These are phyloP conservation scores for Cytospora schulzeri DNA, from an alignment of 2,329 filamentous ascomycete species.

Conservation along the genomic window DNA sequence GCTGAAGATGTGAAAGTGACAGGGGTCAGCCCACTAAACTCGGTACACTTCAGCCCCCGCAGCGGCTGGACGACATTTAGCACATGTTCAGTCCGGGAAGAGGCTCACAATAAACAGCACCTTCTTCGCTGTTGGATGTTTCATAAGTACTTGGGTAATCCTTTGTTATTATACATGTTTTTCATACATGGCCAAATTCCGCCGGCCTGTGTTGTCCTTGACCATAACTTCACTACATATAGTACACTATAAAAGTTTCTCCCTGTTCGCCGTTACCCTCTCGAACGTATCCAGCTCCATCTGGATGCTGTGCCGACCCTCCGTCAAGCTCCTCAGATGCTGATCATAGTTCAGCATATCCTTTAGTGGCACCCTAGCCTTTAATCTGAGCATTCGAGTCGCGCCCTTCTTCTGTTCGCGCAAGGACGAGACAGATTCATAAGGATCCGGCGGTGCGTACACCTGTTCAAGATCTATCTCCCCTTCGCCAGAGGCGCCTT, in stretches of 20 bases:
- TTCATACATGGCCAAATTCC: neutral
- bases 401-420: constrained; percentile 51
- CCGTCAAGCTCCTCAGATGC: constrained; percentile 84
- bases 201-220: neutral
- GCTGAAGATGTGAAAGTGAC: neutral
- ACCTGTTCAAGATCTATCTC: constrained; percentile 72
- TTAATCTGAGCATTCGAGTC: constrained; percentile 64
- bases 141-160: no score
- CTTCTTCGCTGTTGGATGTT: neutral
- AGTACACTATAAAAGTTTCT: constrained; percentile 47
- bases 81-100: neutral
- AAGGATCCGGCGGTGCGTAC: constrained; percentile 88
- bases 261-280: constrained; percentile 55
- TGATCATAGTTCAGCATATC: constrained; percentile 97
- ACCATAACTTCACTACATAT: neutral
- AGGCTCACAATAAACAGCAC: neutral
- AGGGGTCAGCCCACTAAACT: neutral
- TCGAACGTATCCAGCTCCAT: constrained; percentile 63
- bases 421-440: constrained; percentile 61
- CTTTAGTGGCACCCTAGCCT: constrained; percentile 86
- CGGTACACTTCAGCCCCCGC: neutral
- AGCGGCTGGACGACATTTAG: neutral
- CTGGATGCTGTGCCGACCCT: constrained; percentile 68
- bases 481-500: constrained; percentile 35
- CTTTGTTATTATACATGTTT: neutral